phyloP scores from a whole-genome alignment of 2,329 filamentous ascomycete species.

The Aureobasidium musti region DNA sequence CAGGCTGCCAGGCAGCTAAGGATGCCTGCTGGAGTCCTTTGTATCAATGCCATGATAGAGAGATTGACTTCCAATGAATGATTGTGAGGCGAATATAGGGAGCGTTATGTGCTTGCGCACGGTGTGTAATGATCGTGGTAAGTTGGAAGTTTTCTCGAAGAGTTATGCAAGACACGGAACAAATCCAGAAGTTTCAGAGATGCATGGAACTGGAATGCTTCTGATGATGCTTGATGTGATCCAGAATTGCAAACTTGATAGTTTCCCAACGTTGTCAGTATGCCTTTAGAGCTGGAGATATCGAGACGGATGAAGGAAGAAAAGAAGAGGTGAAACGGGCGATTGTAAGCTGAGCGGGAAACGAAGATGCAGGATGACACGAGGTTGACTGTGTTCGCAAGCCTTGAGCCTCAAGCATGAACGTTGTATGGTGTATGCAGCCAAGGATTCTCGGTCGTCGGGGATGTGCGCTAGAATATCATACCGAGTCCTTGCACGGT shows the following conservation, averaged over 20 bases:
- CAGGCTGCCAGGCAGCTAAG: conserved; percentile 26
- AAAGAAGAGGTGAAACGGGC: conserved; percentile 24
- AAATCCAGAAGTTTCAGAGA: background rate
- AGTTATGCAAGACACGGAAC: background rate
- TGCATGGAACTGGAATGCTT: conserved; percentile 17
- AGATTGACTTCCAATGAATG: background rate
- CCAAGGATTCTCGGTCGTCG: conserved; percentile 27
- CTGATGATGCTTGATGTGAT: background rate
- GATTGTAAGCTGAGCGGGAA: conserved; percentile 22
- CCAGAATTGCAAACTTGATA: background rate
- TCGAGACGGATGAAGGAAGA: conserved; percentile 13
- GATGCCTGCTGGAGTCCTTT: conserved; percentile 20
- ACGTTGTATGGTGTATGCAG: conserved; percentile 27
- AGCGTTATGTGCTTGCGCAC: background rate
- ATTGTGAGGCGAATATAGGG: background rate
- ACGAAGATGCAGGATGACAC: conserved; percentile 26
- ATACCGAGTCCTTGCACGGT: conserved; percentile 26
- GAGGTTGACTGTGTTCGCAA: conserved; percentile 16
- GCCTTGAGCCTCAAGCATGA: conserved; percentile 27
- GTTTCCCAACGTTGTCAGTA: background rate
- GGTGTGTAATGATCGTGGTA: background rate
- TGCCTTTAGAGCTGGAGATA: background rate
- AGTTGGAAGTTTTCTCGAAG: background rate
- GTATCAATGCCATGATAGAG: conserved; percentile 4
- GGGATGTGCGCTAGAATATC: conserved; percentile 27